These are phyloP conservation scores for Spergularia bocconei DNA, from an alignment of 148 eudicot species.

Conservation along the genomic window DNA sequence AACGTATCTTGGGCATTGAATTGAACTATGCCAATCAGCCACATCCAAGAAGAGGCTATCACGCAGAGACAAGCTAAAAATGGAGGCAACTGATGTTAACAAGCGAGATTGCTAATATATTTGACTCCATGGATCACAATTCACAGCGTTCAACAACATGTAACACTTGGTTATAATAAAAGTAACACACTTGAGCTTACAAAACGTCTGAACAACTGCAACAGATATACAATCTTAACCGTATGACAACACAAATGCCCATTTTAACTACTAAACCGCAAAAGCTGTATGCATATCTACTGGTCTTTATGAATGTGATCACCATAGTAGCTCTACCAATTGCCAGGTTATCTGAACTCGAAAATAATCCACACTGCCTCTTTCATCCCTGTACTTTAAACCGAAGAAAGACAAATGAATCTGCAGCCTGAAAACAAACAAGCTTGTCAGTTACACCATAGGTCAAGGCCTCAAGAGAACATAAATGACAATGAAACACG, in stretches of 20 bases:
- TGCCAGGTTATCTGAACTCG: not conserved
- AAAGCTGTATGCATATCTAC: slow-evolving; percentile 10
- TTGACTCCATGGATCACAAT: not conserved
- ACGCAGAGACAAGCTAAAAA: too few relatives aligned
- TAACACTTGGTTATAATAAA: not conserved
- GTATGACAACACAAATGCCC: not conserved
- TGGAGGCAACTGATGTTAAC: too few relatives aligned
- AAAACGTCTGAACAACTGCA: not conserved
- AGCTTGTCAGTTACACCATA: not conserved
- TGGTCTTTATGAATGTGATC: not conserved
- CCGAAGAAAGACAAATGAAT: not conserved
- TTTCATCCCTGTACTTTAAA: slow-evolving; percentile 5
- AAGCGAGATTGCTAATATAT: too few relatives aligned
- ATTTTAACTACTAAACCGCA: not conserved
- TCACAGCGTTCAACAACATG: not conserved
- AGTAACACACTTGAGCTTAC: not conserved
- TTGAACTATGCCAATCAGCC: too few relatives aligned
- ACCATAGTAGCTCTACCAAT: not conserved
- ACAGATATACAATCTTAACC: not conserved
- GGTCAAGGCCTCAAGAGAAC: not conserved
- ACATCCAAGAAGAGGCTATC: too few relatives aligned
- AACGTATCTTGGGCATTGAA: too few relatives aligned
- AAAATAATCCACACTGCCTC: slow-evolving; percentile 1
- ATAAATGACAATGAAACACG: not conserved
- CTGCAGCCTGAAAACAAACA: not conserved